Evolutionary conservation across 2,329 filamentous ascomycete species (phyloP), one percentile per base, ranked within the genome.

Genomic region (Cordyceps militaris): DNA sequence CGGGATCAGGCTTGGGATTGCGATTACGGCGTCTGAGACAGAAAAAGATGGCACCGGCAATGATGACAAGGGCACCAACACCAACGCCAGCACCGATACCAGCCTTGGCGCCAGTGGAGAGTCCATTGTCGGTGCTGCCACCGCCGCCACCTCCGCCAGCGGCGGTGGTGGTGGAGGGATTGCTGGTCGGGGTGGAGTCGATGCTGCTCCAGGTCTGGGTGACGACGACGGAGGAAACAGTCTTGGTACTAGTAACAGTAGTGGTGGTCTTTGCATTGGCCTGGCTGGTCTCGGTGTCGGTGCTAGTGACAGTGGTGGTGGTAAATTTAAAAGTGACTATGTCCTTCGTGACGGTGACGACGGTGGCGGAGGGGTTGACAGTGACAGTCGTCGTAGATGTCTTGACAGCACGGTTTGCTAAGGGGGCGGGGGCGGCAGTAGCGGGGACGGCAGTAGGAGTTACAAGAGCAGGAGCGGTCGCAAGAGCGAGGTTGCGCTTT

Each of bases 31-130:
- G 68, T 56, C 54, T 30, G 57, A 70, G 54, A 60, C 66, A 67
- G 62, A 69, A 66, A 63, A 67, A 70, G 43, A 67, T 34, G 46
- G 68, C 56, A 21, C 59, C 64, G 44, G 58, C 67, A 46, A 74
- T 57, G 56, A 73, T n/a, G 36, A 66, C 60, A 10, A 75, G 66
- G 21, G 64, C 74, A 53, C 61, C 74, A 23, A 73, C 64, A 60
- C 69, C 73, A 19, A 66, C 70, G 52, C 71, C 74, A 23, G 69
- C 70, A 55, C 74, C 74, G 38, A 76, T 76, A 56, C 74, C 74
- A 44, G 71, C 72, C 70, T 76, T 75, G 60, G 73, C 74, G 28
- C 73, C 74, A 7, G 69, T 73, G 1, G 71, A 72, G 10, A 76
- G 67, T 4, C 73, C 71, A 10, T 63, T 61, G 60, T 59, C 62